Base-by-base conservation (phyloP, 257 asterid species). In the Fraxinus americana region DNA sequence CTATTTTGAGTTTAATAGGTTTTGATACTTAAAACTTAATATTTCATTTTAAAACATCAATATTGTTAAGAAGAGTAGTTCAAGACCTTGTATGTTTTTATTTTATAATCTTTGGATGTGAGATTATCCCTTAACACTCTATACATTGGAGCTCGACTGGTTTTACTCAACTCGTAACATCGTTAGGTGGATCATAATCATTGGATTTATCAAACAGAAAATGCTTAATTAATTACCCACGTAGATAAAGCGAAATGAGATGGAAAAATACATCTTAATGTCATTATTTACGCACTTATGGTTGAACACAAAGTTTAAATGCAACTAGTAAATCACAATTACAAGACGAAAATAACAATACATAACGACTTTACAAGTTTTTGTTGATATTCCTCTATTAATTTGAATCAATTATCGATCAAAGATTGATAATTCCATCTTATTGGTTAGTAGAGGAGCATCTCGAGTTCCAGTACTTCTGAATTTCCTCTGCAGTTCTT, bases 401-500 rank as follows among this genome's bases (percentile, higher is more conserved):
- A 59, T 21, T 69, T 17, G 39, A 2, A 34, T 34, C 54, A 41
- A 54, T 76, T 67, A 67, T 45, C 75, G 27, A 5, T 16, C 34
- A 32, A 68, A 57, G 52, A 67, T 66, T 69, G 41, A 63, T 59
- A 8, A 8, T 77, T 34, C 63, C 27, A 17, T 39, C 59, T 75
- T 75, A 1, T 68, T 73, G 17, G 13, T 80, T 36, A 73, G 54
- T 16, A 17, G 77, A 80, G 21, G 86, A 66, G n/a, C 73, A 83
- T 76, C 78, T 84, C 30, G 85, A 80, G 39, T 78, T 87, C 90
- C 88, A 87, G 25, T 80, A 84, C 77, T 78, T 80, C 70, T 84
- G 84, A 39, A 84, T 87, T 65, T 87, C 90, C 17, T 84, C 87
- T 0, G 90, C 85, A 54, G 68, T 87, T 84, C 88, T 78, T 72